phyloP scores from a whole-genome alignment of 257 asterid species.

The Vinca minor region DNA sequence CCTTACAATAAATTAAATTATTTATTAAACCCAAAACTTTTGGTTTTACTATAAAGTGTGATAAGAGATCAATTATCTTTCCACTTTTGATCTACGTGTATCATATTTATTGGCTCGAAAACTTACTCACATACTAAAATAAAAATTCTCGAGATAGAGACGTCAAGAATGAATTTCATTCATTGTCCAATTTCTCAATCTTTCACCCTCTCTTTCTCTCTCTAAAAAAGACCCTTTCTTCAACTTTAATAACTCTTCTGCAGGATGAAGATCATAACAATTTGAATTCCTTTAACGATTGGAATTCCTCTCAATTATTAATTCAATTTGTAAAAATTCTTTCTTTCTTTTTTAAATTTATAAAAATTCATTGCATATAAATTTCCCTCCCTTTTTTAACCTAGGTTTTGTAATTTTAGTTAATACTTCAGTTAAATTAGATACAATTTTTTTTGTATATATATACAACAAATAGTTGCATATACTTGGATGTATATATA shows the following conservation, averaged over 20 bases:
- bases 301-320: slow-evolving; percentile 12
- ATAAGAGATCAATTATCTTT: too few species aligned
- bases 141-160: slow-evolving; percentile 30
- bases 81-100: too few species aligned
- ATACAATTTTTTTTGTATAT: background rate
- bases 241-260: background rate
- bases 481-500: background rate
- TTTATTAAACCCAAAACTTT: too few species aligned
- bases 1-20: too few species aligned
- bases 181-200: slow-evolving; percentile 39
- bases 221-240: slow-evolving; percentile 12
- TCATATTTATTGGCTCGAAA: too few species aligned
- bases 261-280: slow-evolving; percentile 22
- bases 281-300: slow-evolving; percentile 11
- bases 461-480: background rate
- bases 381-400: background rate
- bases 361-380: slow-evolving; percentile 7
- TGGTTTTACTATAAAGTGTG: too few species aligned
- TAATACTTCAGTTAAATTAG: background rate
- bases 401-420: background rate
- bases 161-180: slow-evolving; percentile 37
- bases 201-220: slow-evolving; percentile 14
- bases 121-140: background rate
- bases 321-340: slow-evolving; percentile 40
- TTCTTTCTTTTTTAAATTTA: slow-evolving; percentile 24